Conservation (phyloP, 2,329 filamentous ascomycete species). For the Aspergillus udagawae region DNA sequence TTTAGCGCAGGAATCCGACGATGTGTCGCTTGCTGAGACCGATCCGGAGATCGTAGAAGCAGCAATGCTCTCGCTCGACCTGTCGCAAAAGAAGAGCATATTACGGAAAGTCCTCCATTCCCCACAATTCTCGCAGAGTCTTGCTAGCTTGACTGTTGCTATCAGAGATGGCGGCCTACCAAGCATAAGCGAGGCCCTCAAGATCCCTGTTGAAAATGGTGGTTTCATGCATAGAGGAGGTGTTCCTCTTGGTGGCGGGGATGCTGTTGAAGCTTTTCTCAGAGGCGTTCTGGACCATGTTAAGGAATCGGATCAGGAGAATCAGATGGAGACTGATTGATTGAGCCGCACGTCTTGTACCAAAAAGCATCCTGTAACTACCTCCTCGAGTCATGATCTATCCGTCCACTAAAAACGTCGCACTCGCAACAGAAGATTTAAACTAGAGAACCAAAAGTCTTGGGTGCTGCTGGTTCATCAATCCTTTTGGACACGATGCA, state of each 20-base stretch:
- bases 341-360: slow-evolving; percentile 3
- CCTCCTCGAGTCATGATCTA: slow-evolving; percentile 6
- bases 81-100: slow-evolving; percentile 74
- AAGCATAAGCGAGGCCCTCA: slow-evolving; percentile 80
- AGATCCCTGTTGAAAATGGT: slow-evolving; percentile 76
- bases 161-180: slow-evolving; percentile 86
- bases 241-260: slow-evolving; percentile 80
- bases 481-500: not conserved
- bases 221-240: slow-evolving; percentile 73
- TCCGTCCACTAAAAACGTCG: not conserved
- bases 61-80: slow-evolving; percentile 68
- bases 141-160: slow-evolving; percentile 80
- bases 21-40: slow-evolving; percentile 62
- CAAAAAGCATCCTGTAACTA: slow-evolving; percentile 7
- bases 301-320: slow-evolving; percentile 47
- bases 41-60: slow-evolving; percentile 65
- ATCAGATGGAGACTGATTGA: slow-evolving; percentile 44
- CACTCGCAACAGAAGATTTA: not conserved
- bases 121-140: slow-evolving; percentile 84
- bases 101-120: slow-evolving; percentile 78
- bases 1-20: slow-evolving; percentile 64
- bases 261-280: slow-evolving; percentile 87
- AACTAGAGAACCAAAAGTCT: not conserved
- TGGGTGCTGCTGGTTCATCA: not conserved
- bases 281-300: slow-evolving; percentile 80